Percentiles rank a stretch among this genome's conserved stretches.
Conservation (phyloP, 2,329 filamentous ascomycete genomes). For the Didymella segeticola region DNA sequence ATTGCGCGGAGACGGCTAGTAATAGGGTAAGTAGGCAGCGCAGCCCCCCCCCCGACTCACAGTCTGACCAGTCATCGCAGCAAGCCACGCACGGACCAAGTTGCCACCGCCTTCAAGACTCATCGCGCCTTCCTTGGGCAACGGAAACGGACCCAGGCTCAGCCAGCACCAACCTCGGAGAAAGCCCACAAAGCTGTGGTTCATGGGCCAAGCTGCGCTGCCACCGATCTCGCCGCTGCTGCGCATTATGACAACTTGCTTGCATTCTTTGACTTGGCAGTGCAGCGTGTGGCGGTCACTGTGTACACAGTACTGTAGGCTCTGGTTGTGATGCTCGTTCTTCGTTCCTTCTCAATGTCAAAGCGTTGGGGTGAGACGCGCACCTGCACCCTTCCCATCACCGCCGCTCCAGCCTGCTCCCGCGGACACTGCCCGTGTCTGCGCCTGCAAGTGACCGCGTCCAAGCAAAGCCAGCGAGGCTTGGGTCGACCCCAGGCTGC, state of each 20-base stretch:
- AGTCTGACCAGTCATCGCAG: slow-evolving; percentile 34
- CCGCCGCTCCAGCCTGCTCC: slow-evolving; percentile 13
- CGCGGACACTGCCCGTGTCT: slow-evolving; percentile 29
- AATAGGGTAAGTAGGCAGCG: slow-evolving; percentile 41
- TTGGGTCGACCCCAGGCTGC: slow-evolving; percentile 16
- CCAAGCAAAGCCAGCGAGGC: slow-evolving; percentile 21
- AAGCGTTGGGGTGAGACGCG: slow-evolving; percentile 25
- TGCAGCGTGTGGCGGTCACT: too few species aligned
- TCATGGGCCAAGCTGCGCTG: not conserved
- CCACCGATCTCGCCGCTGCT: slow-evolving; percentile 6
- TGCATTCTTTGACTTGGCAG: not conserved
- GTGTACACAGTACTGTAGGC: too few species aligned
- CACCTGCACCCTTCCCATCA: slow-evolving; percentile 6
- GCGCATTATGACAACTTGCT: too few species aligned
- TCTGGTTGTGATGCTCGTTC: not conserved
- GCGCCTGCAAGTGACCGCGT: slow-evolving; percentile 26
- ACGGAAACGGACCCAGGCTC: slow-evolving; percentile 13
- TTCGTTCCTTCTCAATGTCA: too few species aligned
- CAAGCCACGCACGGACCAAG: slow-evolving; percentile 25
- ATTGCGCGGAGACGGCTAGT: slow-evolving; percentile 37
- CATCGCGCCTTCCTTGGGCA: slow-evolving; percentile 22
- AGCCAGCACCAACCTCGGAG: slow-evolving; percentile 10
- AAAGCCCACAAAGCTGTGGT: slow-evolving; percentile 5
- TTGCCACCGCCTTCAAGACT: slow-evolving; percentile 36
- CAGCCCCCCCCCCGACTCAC: slow-evolving; percentile 26